A percentile compares a stretch with the other conserved stretches of the same genome.
These are phyloP conservation scores for Cordia subcordata DNA, from an alignment of 257 asterid genomes.

Conservation along the genomic window DNA sequence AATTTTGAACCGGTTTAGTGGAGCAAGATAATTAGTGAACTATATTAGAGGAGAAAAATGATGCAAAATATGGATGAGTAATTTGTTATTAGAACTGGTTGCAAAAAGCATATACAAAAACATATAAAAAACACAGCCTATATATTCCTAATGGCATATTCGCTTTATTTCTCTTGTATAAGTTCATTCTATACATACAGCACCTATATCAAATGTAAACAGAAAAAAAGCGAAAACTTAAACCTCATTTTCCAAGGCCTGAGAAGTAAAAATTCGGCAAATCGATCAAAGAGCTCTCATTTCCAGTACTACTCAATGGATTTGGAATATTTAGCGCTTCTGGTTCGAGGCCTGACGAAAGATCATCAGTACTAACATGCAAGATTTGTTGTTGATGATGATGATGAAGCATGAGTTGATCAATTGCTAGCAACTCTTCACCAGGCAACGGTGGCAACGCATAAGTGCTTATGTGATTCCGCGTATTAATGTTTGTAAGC, in stretches of 20 bases:
- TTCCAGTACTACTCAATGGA: slow-evolving; percentile 3
- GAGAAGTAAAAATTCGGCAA: slow-evolving; percentile 44
- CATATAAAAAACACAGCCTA: not conserved
- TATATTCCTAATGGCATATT: no score
- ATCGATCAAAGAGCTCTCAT: slow-evolving; percentile 24
- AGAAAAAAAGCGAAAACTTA: not conserved
- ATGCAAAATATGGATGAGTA: no score
- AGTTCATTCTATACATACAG: not conserved
- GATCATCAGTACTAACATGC: not conserved
- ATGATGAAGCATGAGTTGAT: slow-evolving; percentile 12
- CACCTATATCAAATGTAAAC: not conserved
- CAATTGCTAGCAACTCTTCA: slow-evolving; percentile 16
- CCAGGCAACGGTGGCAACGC: slow-evolving; percentile 43
- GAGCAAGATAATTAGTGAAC: no score
- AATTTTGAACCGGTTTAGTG: no score
- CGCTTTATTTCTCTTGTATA: not conserved
- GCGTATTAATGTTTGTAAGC: slow-evolving; percentile 1
- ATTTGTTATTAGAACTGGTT: not conserved
- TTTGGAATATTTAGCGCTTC: not conserved
- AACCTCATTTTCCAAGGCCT: slow-evolving; percentile 31
- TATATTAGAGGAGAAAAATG: no score
- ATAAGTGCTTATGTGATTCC: slow-evolving; percentile 5
- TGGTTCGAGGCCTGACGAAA: not conserved
- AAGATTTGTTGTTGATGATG: no score
- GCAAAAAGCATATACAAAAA: not conserved